Percentiles rank a stretch among this genome's conserved stretches.
Conservation (phyloP, 176 grass and related monocot species). For the Oryza brachyantha region DNA sequence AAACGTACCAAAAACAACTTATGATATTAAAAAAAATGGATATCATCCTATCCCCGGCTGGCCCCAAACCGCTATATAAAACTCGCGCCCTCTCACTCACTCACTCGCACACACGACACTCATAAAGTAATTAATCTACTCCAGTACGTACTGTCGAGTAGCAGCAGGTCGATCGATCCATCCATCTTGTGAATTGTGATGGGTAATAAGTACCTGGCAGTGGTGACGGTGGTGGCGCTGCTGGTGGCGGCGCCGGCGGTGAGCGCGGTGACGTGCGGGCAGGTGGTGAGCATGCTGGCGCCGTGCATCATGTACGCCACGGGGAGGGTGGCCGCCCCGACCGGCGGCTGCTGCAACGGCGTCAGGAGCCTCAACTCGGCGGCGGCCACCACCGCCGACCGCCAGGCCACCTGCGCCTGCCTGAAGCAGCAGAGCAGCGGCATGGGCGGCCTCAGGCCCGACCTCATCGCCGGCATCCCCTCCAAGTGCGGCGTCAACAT, state of each 20-base stretch:
- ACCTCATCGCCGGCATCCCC: conserved; percentile 40
- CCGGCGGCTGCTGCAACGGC: conserved; percentile 27
- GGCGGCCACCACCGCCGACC: conserved; percentile 25
- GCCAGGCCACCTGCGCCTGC: conserved; percentile 39
- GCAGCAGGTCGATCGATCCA: too few relatives aligned
- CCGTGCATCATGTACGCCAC: conserved; percentile 45
- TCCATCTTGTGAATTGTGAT: too few relatives aligned
- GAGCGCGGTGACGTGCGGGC: conserved; percentile 18
- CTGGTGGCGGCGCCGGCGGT: not conserved
- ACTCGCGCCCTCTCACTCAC: too few relatives aligned
- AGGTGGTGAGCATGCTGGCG: conserved; percentile 12
- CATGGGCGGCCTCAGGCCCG: conserved; percentile 21
- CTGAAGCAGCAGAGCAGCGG: conserved; percentile 9
- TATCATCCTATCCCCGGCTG: too few relatives aligned
- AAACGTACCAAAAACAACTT: too few relatives aligned
- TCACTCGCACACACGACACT: too few relatives aligned
- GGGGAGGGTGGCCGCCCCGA: not conserved
- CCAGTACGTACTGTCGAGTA: too few relatives aligned
- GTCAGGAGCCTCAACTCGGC: conserved; percentile 25
- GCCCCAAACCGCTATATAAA: too few relatives aligned
- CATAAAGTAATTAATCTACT: too few relatives aligned
- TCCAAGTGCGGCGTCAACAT: conserved; percentile 54
- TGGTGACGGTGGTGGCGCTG: not conserved
- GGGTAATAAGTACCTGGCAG: not conserved
- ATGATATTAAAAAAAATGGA: too few relatives aligned